Conservation (phyloP, 768 basidiomycete species). For the Heimioporus sp. region DNA sequence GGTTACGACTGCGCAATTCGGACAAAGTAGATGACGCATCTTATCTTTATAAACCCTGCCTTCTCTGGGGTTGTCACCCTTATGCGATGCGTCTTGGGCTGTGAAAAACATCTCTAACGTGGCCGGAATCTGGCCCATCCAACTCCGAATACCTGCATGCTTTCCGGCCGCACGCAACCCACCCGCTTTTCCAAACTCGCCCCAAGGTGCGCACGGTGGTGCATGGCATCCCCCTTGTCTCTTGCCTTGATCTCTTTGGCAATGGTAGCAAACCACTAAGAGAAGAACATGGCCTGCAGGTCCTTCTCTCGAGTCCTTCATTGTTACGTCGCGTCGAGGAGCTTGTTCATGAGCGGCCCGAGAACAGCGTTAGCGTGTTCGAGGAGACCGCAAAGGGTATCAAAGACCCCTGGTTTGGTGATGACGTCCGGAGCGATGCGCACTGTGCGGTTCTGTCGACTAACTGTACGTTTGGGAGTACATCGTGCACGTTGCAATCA, state of each 20-base stretch:
- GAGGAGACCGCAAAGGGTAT: constrained; percentile 77
- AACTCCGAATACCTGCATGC: constrained; percentile 59
- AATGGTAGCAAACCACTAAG: constrained; percentile 81
- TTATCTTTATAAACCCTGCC: constrained; percentile 75
- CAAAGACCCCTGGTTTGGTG: constrained; percentile 65
- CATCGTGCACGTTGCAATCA: constrained; percentile 56
- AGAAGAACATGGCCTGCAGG: constrained; percentile 72
- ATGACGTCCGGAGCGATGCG: constrained; percentile 75
- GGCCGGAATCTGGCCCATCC: constrained; percentile 72
- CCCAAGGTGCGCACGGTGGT: constrained; percentile 50
- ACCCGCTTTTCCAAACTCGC: constrained; percentile 57
- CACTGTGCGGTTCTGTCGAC: constrained; percentile 82
- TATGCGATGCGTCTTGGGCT: constrained; percentile 69
- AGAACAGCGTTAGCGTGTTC: constrained; percentile 68
- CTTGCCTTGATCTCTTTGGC: constrained; percentile 72
- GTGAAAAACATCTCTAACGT: constrained; percentile 71
- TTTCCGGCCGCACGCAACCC: constrained; percentile 39
- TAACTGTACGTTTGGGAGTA: neutral
- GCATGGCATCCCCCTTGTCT: constrained; percentile 45
- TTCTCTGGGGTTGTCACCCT: constrained; percentile 88
- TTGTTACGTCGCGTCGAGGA: constrained; percentile 76
- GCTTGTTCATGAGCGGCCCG: constrained; percentile 71
- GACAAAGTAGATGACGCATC: constrained; percentile 6
- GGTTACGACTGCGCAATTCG: neutral
- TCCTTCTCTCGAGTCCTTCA: constrained; percentile 71